Evolutionary conservation across 352 stramenopile species (phyloP).

Genomic region (Phytophthora sp.): DNA sequence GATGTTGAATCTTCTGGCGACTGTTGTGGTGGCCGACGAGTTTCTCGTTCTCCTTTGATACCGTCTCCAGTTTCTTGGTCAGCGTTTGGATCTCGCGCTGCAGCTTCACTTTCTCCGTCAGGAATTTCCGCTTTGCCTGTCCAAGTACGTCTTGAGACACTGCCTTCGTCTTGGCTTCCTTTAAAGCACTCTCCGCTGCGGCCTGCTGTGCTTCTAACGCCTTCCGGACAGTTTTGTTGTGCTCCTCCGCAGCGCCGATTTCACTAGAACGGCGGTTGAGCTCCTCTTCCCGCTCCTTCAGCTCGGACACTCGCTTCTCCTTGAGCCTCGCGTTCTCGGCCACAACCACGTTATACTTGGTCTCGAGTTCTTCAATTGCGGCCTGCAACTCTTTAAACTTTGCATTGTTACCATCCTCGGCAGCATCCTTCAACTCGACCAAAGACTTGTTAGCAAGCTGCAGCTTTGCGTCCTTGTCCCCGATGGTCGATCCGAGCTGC

Average conservation of each 20-base stretch:
- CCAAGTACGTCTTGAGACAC: conserved; percentile 31
- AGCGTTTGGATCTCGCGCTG: conserved; percentile 44
- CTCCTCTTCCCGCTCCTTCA: conserved; percentile 36
- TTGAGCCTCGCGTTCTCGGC: conserved; percentile 35
- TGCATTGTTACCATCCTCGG: conserved; percentile 12
- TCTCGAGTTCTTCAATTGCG: conserved; percentile 26
- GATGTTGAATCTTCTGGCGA: conserved; percentile 84
- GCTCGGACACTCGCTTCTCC: conserved; percentile 24
- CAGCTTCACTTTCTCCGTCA: conserved; percentile 64
- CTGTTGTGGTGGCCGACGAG: conserved; percentile 82
- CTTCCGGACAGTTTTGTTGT: conserved; percentile 29
- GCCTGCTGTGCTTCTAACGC: conserved; percentile 35
- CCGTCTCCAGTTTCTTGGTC: conserved; percentile 50
- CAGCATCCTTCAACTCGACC: conserved; percentile 19
- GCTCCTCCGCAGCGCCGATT: conserved; percentile 29
- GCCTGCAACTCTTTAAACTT: conserved; percentile 36
- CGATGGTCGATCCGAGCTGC: conserved; percentile 25
- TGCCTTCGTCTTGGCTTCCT: conserved; percentile 40
- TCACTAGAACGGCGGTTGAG: conserved; percentile 29
- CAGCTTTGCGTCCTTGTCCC: conserved; percentile 37
- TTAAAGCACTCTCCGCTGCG: conserved; percentile 30
- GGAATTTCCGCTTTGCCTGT: conserved; percentile 48
- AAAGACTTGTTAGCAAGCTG: conserved; percentile 22
- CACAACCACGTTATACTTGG: conserved; percentile 35
- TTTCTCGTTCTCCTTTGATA: conserved; percentile 71